phyloP scores from a whole-genome alignment of 129 eudicot genomes.

The Helichrysum umbraculigerum region DNA sequence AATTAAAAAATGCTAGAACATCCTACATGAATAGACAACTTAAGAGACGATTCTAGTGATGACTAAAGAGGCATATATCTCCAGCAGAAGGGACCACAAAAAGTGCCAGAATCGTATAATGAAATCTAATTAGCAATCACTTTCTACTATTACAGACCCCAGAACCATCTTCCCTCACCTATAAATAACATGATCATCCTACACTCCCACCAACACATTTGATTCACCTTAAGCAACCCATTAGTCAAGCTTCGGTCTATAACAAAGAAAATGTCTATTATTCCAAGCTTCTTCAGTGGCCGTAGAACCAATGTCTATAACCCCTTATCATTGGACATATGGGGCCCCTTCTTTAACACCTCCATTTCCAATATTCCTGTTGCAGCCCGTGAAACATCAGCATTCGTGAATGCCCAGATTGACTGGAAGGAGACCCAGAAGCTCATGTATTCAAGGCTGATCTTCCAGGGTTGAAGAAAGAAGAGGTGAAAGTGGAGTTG shows the following conservation, averaged over 20 bases:
- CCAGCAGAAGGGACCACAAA: constrained; percentile 19
- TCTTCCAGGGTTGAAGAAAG: constrained; percentile 47
- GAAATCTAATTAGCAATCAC: not conserved
- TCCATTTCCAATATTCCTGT: constrained; percentile 6
- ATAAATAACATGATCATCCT: constrained; percentile 26
- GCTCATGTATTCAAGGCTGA: constrained; percentile 48
- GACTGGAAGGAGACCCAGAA: constrained; percentile 52
- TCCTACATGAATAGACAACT: not conserved
- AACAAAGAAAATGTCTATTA: constrained; percentile 39
- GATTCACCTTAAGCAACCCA: not conserved
- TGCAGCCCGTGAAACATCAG: constrained; percentile 22
- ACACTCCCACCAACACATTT: not conserved
- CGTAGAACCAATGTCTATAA: constrained; percentile 43
- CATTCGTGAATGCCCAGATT: constrained; percentile 14
- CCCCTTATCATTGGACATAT: constrained; percentile 33
- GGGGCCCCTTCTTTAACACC: constrained; percentile 33
- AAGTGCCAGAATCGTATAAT: constrained; percentile 17
- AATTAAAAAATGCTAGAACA: not conserved
- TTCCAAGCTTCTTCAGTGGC: constrained; percentile 50
- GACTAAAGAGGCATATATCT: not conserved
- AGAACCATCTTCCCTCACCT: constrained; percentile 36
- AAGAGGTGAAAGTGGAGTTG: constrained; percentile 45
- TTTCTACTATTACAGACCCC: constrained; percentile 5
- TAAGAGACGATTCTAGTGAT: not conserved
- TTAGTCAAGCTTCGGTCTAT: not conserved